Conservation (phyloP, 441 rosid species). For the Adansonia rubrostipa region DNA sequence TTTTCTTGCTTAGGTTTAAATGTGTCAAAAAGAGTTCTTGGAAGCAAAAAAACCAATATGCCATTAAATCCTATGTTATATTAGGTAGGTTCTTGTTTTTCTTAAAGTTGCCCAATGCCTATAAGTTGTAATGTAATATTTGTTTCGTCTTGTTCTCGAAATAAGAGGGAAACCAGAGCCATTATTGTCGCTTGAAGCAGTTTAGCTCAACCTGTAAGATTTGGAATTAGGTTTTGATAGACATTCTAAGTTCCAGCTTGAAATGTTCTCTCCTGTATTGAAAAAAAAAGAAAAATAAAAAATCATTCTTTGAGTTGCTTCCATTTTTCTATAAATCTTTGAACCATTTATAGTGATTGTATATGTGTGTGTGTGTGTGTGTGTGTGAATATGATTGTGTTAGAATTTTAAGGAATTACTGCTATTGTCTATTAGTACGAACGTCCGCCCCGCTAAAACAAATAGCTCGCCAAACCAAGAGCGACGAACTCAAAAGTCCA, state of each 20-base stretch:
- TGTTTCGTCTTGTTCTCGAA: background rate
- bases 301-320: constrained; percentile 9
- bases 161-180: constrained; percentile 10
- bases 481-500: too few relatives aligned
- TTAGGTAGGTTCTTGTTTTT: background rate
- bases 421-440: too few relatives aligned
- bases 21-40: background rate
- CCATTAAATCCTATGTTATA: background rate
- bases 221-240: background rate
- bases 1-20: background rate
- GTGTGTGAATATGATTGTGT: too few relatives aligned
- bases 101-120: background rate
- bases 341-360: too few relatives aligned
- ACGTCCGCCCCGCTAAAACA: too few relatives aligned
- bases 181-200: background rate
- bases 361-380: too few relatives aligned
- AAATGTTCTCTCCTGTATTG: constrained; percentile 3
- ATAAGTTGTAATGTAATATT: background rate
- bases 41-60: background rate
- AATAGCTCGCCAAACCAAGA: too few relatives aligned
- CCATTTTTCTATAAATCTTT: too few relatives aligned
- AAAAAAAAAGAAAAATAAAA: background rate
- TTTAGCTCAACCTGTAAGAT: background rate
- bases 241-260: background rate
- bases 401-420: too few relatives aligned